These are phyloP conservation scores for Verticillium tricorpus DNA, from an alignment of 2,329 filamentous ascomycete species.

Conservation along the genomic window DNA sequence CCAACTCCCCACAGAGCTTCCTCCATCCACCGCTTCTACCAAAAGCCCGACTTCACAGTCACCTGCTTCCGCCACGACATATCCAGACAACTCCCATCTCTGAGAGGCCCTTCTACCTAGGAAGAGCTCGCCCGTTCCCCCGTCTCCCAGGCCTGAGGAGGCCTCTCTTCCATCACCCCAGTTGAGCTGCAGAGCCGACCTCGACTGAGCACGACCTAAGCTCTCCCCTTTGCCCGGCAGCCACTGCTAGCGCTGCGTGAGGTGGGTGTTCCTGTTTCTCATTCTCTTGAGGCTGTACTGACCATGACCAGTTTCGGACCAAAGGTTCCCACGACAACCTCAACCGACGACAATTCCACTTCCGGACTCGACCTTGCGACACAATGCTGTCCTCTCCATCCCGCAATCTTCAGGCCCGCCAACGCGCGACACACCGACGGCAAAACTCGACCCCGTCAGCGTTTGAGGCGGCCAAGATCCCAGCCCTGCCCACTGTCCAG, in stretches of 20 bases:
- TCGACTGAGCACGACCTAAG: constrained; percentile 44
- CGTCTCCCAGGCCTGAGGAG: constrained; percentile 10
- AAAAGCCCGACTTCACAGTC: not conserved
- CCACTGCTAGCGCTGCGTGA: constrained; percentile 81
- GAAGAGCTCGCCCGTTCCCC: not conserved
- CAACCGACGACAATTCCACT: constrained; percentile 48
- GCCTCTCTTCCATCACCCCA: not conserved
- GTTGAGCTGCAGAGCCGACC: constrained; percentile 30
- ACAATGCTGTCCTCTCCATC: constrained; percentile 73
- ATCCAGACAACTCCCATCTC: not conserved
- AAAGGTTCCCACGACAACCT: constrained; percentile 46
- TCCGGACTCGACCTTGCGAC: constrained; percentile 66
- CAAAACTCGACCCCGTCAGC: constrained; percentile 80
- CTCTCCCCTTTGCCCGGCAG: constrained; percentile 60
- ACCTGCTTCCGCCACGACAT: not conserved
- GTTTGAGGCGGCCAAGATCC: constrained; percentile 71
- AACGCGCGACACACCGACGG: constrained; percentile 69
- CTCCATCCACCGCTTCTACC: not conserved
- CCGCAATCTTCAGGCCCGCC: constrained; percentile 68
- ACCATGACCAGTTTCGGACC: constrained; percentile 34
- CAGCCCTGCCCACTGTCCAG: constrained; percentile 55
- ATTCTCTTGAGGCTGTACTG: too few relatives aligned
- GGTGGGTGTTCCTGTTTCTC: constrained; percentile 40
- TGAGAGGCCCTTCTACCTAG: not conserved
- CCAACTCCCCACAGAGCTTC: not conserved